Evolutionary conservation across 192 early-diverging fungal species (phyloP).

Genomic region (Pecoramyces ruminantium): DNA sequence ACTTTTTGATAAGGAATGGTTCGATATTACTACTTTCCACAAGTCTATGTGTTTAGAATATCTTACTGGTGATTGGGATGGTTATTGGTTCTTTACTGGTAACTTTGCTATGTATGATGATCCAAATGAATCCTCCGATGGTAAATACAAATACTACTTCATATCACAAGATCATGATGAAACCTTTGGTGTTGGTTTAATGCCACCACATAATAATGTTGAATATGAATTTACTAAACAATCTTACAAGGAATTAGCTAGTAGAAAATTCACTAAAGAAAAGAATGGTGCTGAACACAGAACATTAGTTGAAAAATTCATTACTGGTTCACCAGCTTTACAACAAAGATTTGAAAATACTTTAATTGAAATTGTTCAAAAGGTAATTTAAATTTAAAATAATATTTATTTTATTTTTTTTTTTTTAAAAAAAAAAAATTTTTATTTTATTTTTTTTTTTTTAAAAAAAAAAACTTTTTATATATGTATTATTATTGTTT

Average conservation of each 20-base stretch:
- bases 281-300: background rate
- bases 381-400: background rate
- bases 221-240: background rate
- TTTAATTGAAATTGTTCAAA: background rate
- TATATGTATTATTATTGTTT: no score
- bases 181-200: background rate
- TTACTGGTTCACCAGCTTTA: background rate
- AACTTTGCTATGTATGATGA: background rate
- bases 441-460: no score
- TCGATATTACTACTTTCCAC: no score
- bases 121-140: background rate
- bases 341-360: background rate
- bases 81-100: no score
- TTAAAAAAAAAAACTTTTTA: no score
- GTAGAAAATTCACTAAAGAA: background rate
- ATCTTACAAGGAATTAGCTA: background rate
- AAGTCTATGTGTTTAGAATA: background rate
- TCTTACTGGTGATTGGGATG: background rate
- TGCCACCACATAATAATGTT: background rate
- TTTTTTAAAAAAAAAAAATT: no score
- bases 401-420: no score
- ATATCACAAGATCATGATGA: background rate
- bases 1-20: no score
- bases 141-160: no score
- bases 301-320: background rate